These are phyloP conservation scores for Chlamydomonas incerta DNA, from an alignment of 139 green algal genomes.

Conservation along the genomic window DNA sequence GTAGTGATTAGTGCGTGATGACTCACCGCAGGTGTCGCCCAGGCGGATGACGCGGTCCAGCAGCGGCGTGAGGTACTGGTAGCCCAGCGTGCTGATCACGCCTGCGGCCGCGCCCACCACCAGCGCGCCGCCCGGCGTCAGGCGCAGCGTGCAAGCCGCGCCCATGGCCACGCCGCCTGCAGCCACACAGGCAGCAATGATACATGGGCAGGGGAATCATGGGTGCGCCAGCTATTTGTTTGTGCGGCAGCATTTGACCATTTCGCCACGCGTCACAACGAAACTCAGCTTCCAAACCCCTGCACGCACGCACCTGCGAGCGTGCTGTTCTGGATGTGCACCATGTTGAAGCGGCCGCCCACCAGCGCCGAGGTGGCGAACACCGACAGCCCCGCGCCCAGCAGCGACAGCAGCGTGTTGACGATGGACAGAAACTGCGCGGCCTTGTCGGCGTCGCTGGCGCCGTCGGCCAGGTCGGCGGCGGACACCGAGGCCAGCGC, in stretches of 20 bases:
- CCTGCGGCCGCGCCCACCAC: constrained; percentile 63
- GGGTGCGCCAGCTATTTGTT: no score
- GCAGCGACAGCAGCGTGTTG: constrained; percentile 73
- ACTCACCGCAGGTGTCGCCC: constrained; percentile 72
- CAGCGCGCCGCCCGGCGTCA: constrained; percentile 57
- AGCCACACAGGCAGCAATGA: no score
- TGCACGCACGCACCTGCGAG: constrained; percentile 42
- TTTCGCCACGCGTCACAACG: no score
- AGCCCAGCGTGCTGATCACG: constrained; percentile 60
- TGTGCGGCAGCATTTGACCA: no score
- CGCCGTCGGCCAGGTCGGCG: neutral
- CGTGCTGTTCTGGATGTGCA: constrained; percentile 69
- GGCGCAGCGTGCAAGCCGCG: constrained; percentile 58
- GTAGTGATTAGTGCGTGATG: no score
- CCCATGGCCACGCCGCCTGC: constrained; percentile 76
- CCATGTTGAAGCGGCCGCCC: constrained; percentile 32
- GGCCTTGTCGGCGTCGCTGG: constrained; percentile 13
- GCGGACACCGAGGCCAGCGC: constrained; percentile 57
- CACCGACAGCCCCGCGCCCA: constrained; percentile 58
- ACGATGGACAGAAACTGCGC: constrained; percentile 64
- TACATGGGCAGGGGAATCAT: no score
- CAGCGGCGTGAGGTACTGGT: constrained; percentile 50
- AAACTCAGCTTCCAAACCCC: no score
- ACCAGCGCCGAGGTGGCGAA: constrained; percentile 57
- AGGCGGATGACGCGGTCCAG: constrained; percentile 65